phyloP scores from a whole-genome alignment of 768 basidiomycete species.

The Naganishia vaughanmartiniae region DNA sequence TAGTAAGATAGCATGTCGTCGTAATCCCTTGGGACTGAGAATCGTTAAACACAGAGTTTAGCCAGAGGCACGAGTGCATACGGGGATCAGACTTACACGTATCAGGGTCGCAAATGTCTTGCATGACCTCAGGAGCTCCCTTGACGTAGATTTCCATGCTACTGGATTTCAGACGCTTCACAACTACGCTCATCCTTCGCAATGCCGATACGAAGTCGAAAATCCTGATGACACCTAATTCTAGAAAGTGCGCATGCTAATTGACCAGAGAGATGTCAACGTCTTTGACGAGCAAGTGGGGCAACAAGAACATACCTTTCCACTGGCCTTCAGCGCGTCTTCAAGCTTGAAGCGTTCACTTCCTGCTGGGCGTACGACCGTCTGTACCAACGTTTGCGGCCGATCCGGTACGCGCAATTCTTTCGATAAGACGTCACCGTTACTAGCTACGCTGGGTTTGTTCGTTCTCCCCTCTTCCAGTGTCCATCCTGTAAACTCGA shows the following conservation, averaged over 20 bases:
- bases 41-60: not conserved
- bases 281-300: not conserved
- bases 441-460: constrained; percentile 53
- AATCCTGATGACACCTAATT: constrained; percentile 89
- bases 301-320: constrained; percentile 59
- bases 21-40: constrained; percentile 89
- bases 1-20: constrained; percentile 95
- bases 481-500: constrained; percentile 92
- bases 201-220: constrained; percentile 95
- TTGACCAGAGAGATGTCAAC: not conserved
- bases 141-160: constrained; percentile 99
- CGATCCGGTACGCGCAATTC: constrained; percentile 52
- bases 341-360: constrained; percentile 83
- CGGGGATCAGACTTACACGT: constrained; percentile 66
- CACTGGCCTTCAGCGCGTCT: constrained; percentile 81
- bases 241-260: constrained; percentile 93
- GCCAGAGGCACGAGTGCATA: not conserved
- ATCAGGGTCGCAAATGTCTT: constrained; percentile 83
- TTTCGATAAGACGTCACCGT: constrained; percentile 51
- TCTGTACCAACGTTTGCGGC: constrained; percentile 88
- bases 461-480: constrained; percentile 85
- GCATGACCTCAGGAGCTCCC: constrained; percentile 98
- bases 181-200: constrained; percentile 94
- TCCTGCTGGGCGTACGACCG: constrained; percentile 93
- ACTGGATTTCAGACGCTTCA: constrained; percentile 85